Conservation (phyloP, 345 rosid species). For the Populus deltoides region DNA sequence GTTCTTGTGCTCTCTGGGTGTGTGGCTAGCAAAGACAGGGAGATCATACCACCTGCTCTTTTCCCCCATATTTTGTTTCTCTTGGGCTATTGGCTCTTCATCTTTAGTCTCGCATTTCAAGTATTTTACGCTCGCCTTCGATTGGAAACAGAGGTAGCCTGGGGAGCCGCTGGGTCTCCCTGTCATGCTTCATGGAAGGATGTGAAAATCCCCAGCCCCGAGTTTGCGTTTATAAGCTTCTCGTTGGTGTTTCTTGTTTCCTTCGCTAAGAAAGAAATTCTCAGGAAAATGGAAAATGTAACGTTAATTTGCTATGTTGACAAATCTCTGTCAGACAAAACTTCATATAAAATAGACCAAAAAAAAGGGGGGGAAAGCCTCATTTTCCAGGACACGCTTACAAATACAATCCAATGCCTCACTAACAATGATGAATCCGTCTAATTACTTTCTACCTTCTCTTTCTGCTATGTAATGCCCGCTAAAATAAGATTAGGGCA, state of each 20-base stretch:
- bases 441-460: conserved; percentile 16
- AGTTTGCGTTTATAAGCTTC: neutral
- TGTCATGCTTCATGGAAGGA: neutral
- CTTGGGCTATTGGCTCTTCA: too few relatives aligned
- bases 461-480: neutral
- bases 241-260: neutral
- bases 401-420: conserved; percentile 5
- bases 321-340: neutral
- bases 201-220: neutral
- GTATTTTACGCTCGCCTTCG: too few relatives aligned
- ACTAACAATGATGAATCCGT: conserved; percentile 1
- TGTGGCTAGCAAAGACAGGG: too few relatives aligned
- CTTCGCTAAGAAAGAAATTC: neutral
- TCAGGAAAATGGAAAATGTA: neutral
- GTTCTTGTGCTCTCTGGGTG: too few relatives aligned
- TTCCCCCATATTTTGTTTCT: too few relatives aligned
- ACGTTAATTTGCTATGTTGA: conserved; percentile 1
- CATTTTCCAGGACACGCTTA: neutral
- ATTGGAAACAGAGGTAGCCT: neutral
- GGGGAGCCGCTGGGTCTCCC: neutral
- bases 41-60: too few relatives aligned
- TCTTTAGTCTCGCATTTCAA: too few relatives aligned
- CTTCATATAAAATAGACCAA: neutral
- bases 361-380: neutral
- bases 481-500: neutral